Conservation (phyloP, 2,329 filamentous ascomycete genomes). For the Graphilbum fragrans region DNA sequence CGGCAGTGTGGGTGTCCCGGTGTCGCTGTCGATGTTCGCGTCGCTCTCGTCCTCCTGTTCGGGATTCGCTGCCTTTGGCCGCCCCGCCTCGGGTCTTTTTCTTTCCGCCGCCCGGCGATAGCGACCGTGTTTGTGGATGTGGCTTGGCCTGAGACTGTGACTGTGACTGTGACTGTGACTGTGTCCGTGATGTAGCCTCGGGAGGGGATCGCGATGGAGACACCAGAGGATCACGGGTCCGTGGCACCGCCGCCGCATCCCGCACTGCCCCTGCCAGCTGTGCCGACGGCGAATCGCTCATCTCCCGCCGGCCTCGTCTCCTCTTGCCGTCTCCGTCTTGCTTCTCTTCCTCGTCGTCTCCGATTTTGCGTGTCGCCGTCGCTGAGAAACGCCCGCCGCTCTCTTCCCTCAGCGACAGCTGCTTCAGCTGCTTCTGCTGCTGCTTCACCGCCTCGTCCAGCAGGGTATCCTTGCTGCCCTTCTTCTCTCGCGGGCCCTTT, state of each 20-base stretch:
- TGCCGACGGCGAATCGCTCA: neutral
- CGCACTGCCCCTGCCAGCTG: neutral
- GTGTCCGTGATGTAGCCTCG: conserved; percentile 19
- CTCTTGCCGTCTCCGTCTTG: neutral
- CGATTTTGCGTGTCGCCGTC: neutral
- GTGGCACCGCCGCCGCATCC: neutral
- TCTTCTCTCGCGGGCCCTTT: neutral
- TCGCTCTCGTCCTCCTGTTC: too few relatives aligned
- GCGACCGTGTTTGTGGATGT: conserved; percentile 5
- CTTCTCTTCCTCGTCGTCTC: neutral
- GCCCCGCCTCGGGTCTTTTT: conserved; percentile 12
- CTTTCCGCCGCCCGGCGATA: conserved; percentile 10
- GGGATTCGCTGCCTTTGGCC: too few relatives aligned
- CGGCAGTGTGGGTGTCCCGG: conserved; percentile 15
- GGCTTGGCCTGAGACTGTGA: too few relatives aligned
- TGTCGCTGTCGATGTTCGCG: neutral
- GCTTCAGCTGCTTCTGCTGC: neutral
- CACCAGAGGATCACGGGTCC: conserved; percentile 3
- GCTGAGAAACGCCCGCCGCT: neutral
- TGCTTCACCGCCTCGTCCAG: too few relatives aligned
- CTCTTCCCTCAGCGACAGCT: neutral
- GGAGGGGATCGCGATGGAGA: neutral
- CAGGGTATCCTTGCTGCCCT: neutral
- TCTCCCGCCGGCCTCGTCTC: neutral
- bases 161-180: conserved; percentile 19